Evolutionary conservation across 2,329 filamentous ascomycete species (phyloP).

Genomic region (Colletotrichum sp.): DNA sequence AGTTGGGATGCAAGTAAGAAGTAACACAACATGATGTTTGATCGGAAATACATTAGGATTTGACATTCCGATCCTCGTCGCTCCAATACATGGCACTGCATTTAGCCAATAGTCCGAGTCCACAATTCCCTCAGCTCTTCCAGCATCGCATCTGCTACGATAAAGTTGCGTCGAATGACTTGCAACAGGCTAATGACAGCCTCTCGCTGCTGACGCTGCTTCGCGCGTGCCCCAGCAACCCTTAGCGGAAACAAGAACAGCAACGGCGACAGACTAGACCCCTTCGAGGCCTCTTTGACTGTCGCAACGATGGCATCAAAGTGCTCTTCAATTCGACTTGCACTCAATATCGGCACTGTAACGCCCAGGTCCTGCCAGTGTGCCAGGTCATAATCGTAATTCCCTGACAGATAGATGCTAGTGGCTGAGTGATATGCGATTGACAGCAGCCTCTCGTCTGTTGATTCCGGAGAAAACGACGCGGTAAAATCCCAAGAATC

Average conservation of each 20-base stretch:
- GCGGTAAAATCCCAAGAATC: neutral
- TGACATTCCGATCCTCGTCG: no score
- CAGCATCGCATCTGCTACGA: constrained; percentile 7
- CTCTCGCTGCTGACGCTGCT: constrained; percentile 25
- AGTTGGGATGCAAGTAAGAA: no score
- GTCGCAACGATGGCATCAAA: constrained; percentile 28
- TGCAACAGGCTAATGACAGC: constrained; percentile 25
- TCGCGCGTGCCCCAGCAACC: constrained; percentile 36
- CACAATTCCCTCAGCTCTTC: neutral
- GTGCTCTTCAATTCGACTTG: constrained; percentile 25
- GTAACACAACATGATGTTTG: no score
- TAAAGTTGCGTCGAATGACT: neutral
- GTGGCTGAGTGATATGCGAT: constrained; percentile 33
- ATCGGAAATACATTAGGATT: no score
- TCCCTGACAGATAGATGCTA: constrained; percentile 40
- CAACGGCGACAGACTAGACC: constrained; percentile 31
- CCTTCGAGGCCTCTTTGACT: constrained; percentile 19
- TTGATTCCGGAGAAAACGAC: neutral
- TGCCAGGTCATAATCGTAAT: constrained; percentile 38
- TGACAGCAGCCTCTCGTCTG: constrained; percentile 24
- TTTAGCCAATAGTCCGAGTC: neutral
- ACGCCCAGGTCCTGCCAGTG: constrained; percentile 31
- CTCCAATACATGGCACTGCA: neutral
- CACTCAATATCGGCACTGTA: constrained; percentile 25
- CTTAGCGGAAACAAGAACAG: constrained; percentile 38